Percentiles rank a stretch among this genome's conserved stretches.
Conservation (phyloP, 495 filamentous ascomycete species). For the Talaromyces wortmannii region DNA sequence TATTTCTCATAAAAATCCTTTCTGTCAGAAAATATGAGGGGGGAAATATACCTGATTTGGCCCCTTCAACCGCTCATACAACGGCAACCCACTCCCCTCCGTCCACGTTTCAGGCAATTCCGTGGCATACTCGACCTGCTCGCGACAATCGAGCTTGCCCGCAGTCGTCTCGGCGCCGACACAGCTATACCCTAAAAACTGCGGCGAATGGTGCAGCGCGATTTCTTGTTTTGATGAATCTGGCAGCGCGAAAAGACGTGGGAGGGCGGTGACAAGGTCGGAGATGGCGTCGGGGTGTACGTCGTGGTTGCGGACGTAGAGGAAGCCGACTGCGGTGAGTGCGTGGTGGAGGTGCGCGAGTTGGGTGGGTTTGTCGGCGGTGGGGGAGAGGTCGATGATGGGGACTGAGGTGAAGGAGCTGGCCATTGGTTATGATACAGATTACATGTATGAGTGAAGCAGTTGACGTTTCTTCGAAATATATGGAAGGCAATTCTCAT, state of each 20-base stretch:
- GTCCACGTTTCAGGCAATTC: conserved; percentile 34
- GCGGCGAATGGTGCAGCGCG: conserved; percentile 41
- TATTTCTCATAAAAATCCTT: neutral
- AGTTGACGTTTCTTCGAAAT: too few species aligned
- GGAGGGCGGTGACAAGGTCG: conserved; percentile 29
- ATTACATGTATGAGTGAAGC: too few species aligned
- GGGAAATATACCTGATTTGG: conserved; percentile 47
- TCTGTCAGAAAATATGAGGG: too few species aligned
- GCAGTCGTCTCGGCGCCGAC: conserved; percentile 44
- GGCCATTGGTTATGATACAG: neutral
- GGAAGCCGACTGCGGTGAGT: conserved; percentile 41
- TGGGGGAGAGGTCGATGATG: conserved; percentile 35
- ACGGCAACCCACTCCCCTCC: conserved; percentile 14
- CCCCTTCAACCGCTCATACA: conserved; percentile 44
- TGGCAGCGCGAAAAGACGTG: conserved; percentile 34
- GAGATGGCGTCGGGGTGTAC: conserved; percentile 26
- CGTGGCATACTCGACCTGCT: conserved; percentile 51
- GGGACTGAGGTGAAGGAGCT: conserved; percentile 32
- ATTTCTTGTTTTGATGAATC: conserved; percentile 27
- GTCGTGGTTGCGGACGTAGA: conserved; percentile 45
- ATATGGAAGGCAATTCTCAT: too few species aligned
- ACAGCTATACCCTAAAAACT: conserved; percentile 47
- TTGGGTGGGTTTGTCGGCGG: conserved; percentile 9
- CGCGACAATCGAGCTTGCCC: conserved; percentile 38
- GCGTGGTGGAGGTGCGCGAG: conserved; percentile 36